Evolutionary conservation across 805 yeast species (phyloP).

Genomic region (Saccharomycopsis sp.): DNA sequence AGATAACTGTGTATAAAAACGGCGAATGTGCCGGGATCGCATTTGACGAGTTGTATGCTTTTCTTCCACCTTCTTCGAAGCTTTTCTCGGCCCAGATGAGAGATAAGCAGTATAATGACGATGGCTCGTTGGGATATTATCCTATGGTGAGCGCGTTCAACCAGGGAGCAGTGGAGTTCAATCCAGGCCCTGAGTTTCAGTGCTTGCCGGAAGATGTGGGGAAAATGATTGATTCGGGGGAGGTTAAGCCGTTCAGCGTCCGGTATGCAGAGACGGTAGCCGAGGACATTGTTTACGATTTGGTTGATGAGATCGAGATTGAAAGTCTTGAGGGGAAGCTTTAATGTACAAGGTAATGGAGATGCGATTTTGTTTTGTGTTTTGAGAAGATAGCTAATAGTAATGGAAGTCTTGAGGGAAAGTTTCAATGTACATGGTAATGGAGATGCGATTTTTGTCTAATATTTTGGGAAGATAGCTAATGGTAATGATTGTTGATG

Average conservation of each 20-base stretch:
- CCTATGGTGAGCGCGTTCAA: slow-evolving; percentile 82
- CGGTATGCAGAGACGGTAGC: slow-evolving; percentile 64
- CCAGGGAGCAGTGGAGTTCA: slow-evolving; percentile 67
- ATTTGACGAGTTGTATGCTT: slow-evolving; percentile 57
- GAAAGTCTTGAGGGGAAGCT: slow-evolving; percentile 35
- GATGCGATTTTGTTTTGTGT: background rate
- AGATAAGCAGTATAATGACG: slow-evolving; percentile 45
- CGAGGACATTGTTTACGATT: slow-evolving; percentile 78
- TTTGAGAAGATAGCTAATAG: no score
- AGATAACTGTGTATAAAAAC: slow-evolving; percentile 65
- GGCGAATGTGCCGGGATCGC: slow-evolving; percentile 63
- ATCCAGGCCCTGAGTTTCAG: slow-evolving; percentile 60
- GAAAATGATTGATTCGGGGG: slow-evolving; percentile 20
- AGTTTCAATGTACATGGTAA: no score
- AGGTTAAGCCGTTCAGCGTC: slow-evolving; percentile 46
- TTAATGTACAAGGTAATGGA: no score
- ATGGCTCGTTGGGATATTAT: slow-evolving; percentile 83
- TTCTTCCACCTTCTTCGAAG: slow-evolving; percentile 68
- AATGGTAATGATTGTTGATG: no score
- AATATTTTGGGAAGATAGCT: no score
- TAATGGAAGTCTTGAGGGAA: no score
- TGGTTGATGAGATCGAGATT: slow-evolving; percentile 77
- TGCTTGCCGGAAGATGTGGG: slow-evolving; percentile 35
- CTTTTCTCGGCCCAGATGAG: slow-evolving; percentile 14
- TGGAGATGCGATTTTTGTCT: no score